A percentile compares a stretch with the other conserved stretches of the same genome.
phyloP scores from a whole-genome alignment of 2,329 filamentous ascomycete genomes.

The Didymosphaeria variabile region DNA sequence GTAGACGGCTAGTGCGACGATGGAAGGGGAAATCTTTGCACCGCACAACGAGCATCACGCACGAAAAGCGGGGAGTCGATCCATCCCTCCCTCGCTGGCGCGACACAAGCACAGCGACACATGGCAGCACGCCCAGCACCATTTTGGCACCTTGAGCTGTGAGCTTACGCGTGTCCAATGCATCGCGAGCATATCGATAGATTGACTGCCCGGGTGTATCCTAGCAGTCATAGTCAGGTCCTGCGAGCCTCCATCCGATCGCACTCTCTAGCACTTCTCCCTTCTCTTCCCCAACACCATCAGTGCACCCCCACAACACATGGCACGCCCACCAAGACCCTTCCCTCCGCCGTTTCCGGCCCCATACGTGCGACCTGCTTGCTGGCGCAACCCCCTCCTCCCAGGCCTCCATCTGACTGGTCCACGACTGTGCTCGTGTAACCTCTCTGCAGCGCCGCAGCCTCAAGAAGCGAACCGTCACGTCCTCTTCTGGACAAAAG shows the following conservation, averaged over 20 bases:
- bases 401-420: slow-evolving; percentile 11
- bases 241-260: no score
- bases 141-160: not conserved
- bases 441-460: slow-evolving; percentile 13
- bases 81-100: slow-evolving; percentile 13
- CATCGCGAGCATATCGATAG: no score
- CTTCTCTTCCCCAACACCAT: no score
- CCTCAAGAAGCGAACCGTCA: slow-evolving; percentile 25
- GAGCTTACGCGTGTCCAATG: no score
- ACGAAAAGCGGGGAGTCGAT: slow-evolving; percentile 8
- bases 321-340: slow-evolving; percentile 12
- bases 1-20: slow-evolving; percentile 7
- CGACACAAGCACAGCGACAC: slow-evolving; percentile 16
- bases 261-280: slow-evolving; percentile 2
- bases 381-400: slow-evolving; percentile 1
- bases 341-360: slow-evolving; percentile 10
- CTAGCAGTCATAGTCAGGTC: no score
- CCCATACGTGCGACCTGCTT: slow-evolving; percentile 7
- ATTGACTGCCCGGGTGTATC: no score
- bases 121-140: slow-evolving; percentile 7
- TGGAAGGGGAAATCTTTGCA: slow-evolving; percentile 2
- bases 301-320: slow-evolving; percentile 3
- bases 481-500: slow-evolving; percentile 18
- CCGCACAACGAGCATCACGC: slow-evolving; percentile 8
- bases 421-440: slow-evolving; percentile 17